Evolutionary conservation across 2,329 filamentous ascomycete genomes (phyloP).

Genomic region (Trichoderma cornu-damae): DNA sequence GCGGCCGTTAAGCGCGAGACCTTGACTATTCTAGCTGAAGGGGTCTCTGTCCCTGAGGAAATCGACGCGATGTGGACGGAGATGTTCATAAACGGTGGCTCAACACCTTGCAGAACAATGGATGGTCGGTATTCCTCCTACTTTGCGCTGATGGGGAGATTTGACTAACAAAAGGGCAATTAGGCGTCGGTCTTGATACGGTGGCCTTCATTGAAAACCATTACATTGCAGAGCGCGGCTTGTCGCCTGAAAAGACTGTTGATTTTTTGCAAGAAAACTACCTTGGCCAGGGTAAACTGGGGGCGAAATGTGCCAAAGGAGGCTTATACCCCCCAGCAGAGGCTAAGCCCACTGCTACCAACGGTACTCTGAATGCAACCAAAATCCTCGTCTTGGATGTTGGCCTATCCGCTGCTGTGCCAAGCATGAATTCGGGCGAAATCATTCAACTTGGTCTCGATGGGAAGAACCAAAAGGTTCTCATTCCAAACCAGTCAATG

Average conservation of each 20-base stretch:
- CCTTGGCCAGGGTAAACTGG: neutral
- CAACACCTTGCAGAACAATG: conserved; percentile 19
- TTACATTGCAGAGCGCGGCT: conserved; percentile 46
- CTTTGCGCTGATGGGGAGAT: no score
- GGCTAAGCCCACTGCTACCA: neutral
- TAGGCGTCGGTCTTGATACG: conserved; percentile 46
- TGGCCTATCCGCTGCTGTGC: neutral
- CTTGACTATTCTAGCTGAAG: conserved; percentile 46
- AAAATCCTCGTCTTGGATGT: neutral
- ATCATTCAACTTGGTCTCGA: neutral
- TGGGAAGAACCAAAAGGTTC: neutral
- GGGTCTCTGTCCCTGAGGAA: conserved; percentile 43
- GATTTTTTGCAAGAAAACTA: neutral
- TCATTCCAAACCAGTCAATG: conserved; percentile 28
- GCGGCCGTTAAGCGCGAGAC: conserved; percentile 51
- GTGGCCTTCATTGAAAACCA: conserved; percentile 50
- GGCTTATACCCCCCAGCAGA: neutral
- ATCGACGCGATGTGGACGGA: conserved; percentile 45
- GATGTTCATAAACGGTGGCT: conserved; percentile 29
- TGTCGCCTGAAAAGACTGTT: conserved; percentile 25
- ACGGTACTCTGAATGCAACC: neutral
- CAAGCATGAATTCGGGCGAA: neutral
- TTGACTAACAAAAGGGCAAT: neutral
- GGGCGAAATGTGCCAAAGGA: neutral
- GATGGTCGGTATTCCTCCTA: conserved; percentile 38